These are phyloP conservation scores for Boehmeria nivea DNA, from an alignment of 306 rosid species.

Conservation along the genomic window DNA sequence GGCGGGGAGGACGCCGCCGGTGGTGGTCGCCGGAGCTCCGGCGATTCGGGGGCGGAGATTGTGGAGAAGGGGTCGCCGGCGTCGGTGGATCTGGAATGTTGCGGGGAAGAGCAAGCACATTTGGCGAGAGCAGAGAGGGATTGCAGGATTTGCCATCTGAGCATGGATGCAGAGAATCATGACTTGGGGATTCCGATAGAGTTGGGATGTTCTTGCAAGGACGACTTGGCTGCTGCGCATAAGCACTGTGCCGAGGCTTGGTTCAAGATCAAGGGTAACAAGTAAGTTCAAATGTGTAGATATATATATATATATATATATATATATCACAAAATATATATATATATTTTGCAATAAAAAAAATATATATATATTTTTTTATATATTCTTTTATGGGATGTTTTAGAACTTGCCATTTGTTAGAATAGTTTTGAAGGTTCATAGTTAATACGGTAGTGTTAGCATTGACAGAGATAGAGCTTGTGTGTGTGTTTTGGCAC, in stretches of 20 bases:
- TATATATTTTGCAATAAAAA: background rate
- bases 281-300: constrained; percentile 46
- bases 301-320: too few species aligned
- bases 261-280: constrained; percentile 95
- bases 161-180: constrained; percentile 64
- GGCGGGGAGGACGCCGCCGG: background rate
- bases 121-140: constrained; percentile 68
- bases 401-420: constrained; percentile 1
- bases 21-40: constrained; percentile 36
- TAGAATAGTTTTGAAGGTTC: too few species aligned
- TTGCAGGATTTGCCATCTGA: constrained; percentile 76
- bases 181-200: constrained; percentile 85
- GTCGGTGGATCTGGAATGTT: constrained; percentile 64
- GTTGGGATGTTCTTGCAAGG: constrained; percentile 86
- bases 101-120: constrained; percentile 46
- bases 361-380: background rate
- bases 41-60: constrained; percentile 40
- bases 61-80: constrained; percentile 47
- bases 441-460: too few species aligned
- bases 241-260: constrained; percentile 94
- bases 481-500: too few species aligned
- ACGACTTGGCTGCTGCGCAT: constrained; percentile 93
- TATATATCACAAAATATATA: too few species aligned
- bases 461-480: too few species aligned
- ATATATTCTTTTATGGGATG: background rate